phyloP scores from a whole-genome alignment of 306 rosid genomes.

The Styphnolobium japonicum region DNA sequence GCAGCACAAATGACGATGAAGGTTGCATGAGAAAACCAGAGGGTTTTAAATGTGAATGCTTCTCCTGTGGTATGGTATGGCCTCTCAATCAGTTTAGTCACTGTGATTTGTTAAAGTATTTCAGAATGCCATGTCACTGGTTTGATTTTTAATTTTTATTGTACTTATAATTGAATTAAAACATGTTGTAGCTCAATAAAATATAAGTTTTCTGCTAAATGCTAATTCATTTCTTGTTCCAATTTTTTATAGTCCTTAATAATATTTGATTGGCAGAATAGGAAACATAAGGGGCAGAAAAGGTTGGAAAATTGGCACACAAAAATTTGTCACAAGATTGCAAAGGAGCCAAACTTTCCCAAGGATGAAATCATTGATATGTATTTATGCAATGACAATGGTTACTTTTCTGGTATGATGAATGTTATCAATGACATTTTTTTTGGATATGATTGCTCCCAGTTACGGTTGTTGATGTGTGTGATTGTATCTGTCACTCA shows the following conservation, averaged over 20 bases:
- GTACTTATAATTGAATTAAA: neutral
- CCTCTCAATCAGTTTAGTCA: neutral
- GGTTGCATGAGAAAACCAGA: slow-evolving; percentile 72
- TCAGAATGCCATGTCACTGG: neutral
- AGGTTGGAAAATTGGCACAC: slow-evolving; percentile 57
- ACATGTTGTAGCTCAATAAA: neutral
- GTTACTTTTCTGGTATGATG: slow-evolving; percentile 53
- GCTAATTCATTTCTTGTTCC: neutral
- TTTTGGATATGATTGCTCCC: neutral
- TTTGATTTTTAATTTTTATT: neutral
- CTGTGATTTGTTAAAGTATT: neutral
- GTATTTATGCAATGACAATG: slow-evolving; percentile 62
- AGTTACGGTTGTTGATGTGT: neutral
- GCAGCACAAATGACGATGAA: slow-evolving; percentile 37
- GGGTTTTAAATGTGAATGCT: slow-evolving; percentile 78
- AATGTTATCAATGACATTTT: neutral
- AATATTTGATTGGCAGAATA: slow-evolving; percentile 50
- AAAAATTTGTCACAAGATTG: slow-evolving; percentile 67
- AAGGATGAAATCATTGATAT: slow-evolving; percentile 61
- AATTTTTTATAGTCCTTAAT: neutral
- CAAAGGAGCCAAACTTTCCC: slow-evolving; percentile 67
- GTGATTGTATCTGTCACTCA: neutral
- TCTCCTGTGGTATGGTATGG: slow-evolving; percentile 65
- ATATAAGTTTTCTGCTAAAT: neutral
- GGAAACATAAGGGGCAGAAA: slow-evolving; percentile 58